phyloP scores from a whole-genome alignment of 768 basidiomycete species.

The Galerina marginata region DNA sequence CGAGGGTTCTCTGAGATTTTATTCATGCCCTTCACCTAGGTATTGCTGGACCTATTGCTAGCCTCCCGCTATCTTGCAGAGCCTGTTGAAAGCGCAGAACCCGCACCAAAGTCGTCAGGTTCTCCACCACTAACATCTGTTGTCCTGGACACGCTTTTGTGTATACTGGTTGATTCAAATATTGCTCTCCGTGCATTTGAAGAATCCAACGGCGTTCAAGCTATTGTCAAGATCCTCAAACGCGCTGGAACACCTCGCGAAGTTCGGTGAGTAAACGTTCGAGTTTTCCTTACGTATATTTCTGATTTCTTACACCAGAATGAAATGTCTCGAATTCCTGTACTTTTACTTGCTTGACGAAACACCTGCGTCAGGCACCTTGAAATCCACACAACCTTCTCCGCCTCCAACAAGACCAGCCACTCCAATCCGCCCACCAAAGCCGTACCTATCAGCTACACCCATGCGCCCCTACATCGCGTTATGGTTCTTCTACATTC shows the following conservation, averaged over 20 bases:
- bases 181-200: constrained; percentile 80
- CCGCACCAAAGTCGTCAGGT: constrained; percentile 23
- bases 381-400: constrained; percentile 20
- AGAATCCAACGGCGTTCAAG: constrained; percentile 74
- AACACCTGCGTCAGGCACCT: constrained; percentile 33
- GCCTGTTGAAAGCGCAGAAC: constrained; percentile 31
- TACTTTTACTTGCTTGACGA: constrained; percentile 96
- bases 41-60: constrained; percentile 73
- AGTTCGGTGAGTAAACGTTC: constrained; percentile 66
- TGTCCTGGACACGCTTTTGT: constrained; percentile 84
- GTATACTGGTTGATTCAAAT: constrained; percentile 88
- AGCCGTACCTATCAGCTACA: constrained; percentile 41
- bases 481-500: constrained; percentile 45
- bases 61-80: constrained; percentile 67
- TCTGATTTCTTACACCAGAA: constrained; percentile 50
- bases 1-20: neutral
- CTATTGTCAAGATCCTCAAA: constrained; percentile 87
- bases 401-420: constrained; percentile 42
- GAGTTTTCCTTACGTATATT: neutral
- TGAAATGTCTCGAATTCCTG: constrained; percentile 95
- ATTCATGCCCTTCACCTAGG: constrained; percentile 41
- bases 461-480: constrained; percentile 44
- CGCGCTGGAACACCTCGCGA: constrained; percentile 85
- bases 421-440: constrained; percentile 47
- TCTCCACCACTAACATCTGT: constrained; percentile 66